phyloP scores from a whole-genome alignment of 2,329 filamentous ascomycete species.

The Leptographium flavum region DNA sequence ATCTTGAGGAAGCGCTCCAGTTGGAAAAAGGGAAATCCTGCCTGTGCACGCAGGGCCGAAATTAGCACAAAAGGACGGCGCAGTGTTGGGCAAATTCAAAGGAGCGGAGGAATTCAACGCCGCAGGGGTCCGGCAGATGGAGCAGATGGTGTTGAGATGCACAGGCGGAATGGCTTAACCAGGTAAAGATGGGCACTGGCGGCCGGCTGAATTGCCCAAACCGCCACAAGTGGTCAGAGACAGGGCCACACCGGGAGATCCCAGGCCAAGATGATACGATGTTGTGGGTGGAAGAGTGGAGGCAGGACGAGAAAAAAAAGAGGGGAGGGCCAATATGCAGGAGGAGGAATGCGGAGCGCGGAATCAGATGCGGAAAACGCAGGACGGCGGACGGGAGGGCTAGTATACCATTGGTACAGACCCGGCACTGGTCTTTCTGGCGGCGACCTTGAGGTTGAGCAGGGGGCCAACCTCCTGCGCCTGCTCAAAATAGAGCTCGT shows the following conservation, averaged over 20 bases:
- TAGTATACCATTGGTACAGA: slow-evolving; percentile 71
- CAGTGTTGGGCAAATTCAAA: no score
- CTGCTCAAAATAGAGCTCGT: slow-evolving; percentile 95
- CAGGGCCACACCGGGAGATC: background rate
- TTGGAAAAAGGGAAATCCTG: slow-evolving; percentile 87
- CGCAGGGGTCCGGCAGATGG: background rate
- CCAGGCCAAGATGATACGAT: background rate
- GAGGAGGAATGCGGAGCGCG: no score
- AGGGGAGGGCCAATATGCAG: background rate
- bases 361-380: no score
- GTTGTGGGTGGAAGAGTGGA: background rate
- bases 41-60: slow-evolving; percentile 22
- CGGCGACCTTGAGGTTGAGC: slow-evolving; percentile 73
- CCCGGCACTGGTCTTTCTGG: slow-evolving; percentile 64
- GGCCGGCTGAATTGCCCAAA: no score
- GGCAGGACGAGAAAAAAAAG: background rate
- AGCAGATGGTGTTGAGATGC: background rate
- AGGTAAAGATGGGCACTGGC: no score
- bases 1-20: slow-evolving; percentile 86
- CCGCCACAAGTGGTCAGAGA: background rate
- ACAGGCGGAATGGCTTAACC: background rate
- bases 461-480: slow-evolving; percentile 78
- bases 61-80: no score
- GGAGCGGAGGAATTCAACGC: background rate
- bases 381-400: no score